phyloP scores from a whole-genome alignment of 352 stramenopile species.

The Pythium scleroteichum region DNA sequence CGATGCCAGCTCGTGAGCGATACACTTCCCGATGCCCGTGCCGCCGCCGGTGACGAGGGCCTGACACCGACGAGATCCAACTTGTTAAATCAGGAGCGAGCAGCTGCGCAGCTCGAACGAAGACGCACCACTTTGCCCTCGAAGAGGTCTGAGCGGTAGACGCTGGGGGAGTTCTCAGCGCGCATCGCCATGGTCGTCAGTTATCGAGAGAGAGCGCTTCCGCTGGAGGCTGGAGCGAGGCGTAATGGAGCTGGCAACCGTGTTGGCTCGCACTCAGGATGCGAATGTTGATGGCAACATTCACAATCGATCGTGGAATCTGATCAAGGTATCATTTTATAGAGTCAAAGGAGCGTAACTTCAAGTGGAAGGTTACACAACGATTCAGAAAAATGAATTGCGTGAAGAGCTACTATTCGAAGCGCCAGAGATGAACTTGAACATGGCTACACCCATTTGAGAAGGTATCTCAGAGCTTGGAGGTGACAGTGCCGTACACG shows the following conservation, averaged over 20 bases:
- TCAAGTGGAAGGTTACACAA: constrained; percentile 18
- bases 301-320: neutral
- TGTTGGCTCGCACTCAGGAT: neutral
- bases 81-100: neutral
- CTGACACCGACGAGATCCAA: constrained; percentile 24
- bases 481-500: constrained; percentile 66
- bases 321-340: constrained; percentile 13
- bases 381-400: constrained; percentile 36
- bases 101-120: neutral
- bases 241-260: too few species aligned
- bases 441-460: constrained; percentile 23
- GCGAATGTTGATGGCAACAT: constrained; percentile 31
- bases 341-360: constrained; percentile 16
- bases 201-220: neutral
- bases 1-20: constrained; percentile 74
- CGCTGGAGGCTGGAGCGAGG: too few species aligned
- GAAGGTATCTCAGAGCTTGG: constrained; percentile 42
- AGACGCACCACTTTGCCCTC: constrained; percentile 73
- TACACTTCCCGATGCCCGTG: constrained; percentile 85
- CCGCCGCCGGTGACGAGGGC: constrained; percentile 87
- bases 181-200: constrained; percentile 45
- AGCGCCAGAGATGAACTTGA: neutral
- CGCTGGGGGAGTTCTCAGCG: constrained; percentile 45
- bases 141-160: constrained; percentile 70
- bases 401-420: constrained; percentile 1